phyloP scores from a whole-genome alignment of 2,329 filamentous ascomycete species.

The Aspergillus aculeatinus region DNA sequence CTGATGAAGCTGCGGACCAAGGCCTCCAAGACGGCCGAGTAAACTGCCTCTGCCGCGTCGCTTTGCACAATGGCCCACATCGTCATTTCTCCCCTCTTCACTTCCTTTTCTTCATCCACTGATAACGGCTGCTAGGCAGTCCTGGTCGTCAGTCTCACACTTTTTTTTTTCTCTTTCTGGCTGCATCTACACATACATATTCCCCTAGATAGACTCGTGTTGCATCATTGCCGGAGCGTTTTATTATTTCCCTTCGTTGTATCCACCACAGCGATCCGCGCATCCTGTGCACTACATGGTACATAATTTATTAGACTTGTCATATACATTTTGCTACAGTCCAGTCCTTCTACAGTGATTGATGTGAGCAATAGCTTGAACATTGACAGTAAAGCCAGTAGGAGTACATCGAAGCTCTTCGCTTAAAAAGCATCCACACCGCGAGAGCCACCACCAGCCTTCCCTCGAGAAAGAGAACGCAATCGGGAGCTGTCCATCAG shows the following conservation, averaged over 20 bases:
- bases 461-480: no score
- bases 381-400: background rate
- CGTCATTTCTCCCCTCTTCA: background rate
- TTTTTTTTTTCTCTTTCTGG: background rate
- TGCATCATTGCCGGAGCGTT: background rate
- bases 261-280: background rate
- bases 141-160: background rate
- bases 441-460: no score
- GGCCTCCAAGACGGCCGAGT: constrained; percentile 35
- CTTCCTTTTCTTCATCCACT: background rate
- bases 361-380: no score
- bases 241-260: background rate
- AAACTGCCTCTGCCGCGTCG: background rate
- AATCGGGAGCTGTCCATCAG: no score
- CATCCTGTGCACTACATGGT: background rate
- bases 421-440: no score
- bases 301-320: background rate
- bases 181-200: background rate
- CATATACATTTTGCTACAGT: background rate
- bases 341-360: no score
- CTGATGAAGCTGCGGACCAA: constrained; percentile 40
- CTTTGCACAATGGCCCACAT: background rate
- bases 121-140: background rate
- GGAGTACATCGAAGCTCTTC: no score
- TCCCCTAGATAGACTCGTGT: background rate